Conservation (phyloP, 768 basidiomycete genomes). For the Lentinula sp. region DNA sequence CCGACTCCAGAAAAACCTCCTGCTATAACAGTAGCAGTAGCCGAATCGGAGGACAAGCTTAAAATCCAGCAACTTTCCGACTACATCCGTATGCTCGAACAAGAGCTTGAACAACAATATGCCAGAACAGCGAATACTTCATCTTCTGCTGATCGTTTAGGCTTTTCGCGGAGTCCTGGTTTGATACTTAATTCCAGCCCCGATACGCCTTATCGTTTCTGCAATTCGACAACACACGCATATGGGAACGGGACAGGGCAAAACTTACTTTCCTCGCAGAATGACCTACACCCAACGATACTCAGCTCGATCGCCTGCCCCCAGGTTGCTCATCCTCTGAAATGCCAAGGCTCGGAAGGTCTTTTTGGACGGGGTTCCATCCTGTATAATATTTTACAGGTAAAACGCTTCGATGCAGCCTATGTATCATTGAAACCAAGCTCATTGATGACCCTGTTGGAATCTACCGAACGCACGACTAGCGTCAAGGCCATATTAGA, state of each 20-base stretch:
- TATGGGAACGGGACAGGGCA: slow-evolving; percentile 35
- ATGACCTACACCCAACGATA: neutral
- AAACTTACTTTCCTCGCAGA: neutral
- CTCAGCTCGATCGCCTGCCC: neutral
- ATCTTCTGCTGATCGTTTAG: neutral
- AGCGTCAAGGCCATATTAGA: too few relatives aligned
- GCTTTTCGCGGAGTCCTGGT: neutral
- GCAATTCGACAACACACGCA: too few relatives aligned
- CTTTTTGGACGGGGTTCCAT: slow-evolving; percentile 5
- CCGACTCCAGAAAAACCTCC: slow-evolving; percentile 20
- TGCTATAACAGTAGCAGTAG: too few relatives aligned
- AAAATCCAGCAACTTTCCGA: neutral
- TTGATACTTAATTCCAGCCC: too few relatives aligned
- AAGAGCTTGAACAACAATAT: slow-evolving; percentile 11
- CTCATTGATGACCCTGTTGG: too few relatives aligned
- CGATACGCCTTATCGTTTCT: neutral
- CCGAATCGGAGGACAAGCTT: neutral
- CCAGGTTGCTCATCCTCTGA: slow-evolving; percentile 1
- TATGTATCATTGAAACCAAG: too few relatives aligned
- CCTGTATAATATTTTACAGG: slow-evolving; percentile 20
- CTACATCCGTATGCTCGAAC: slow-evolving; percentile 7
- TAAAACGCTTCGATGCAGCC: slow-evolving; percentile 29
- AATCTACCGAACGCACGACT: too few relatives aligned
- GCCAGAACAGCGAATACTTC: neutral
- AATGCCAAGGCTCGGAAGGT: neutral